phyloP scores from a whole-genome alignment of 2,329 filamentous ascomycete genomes.

The Aureobasidium sp. region DNA sequence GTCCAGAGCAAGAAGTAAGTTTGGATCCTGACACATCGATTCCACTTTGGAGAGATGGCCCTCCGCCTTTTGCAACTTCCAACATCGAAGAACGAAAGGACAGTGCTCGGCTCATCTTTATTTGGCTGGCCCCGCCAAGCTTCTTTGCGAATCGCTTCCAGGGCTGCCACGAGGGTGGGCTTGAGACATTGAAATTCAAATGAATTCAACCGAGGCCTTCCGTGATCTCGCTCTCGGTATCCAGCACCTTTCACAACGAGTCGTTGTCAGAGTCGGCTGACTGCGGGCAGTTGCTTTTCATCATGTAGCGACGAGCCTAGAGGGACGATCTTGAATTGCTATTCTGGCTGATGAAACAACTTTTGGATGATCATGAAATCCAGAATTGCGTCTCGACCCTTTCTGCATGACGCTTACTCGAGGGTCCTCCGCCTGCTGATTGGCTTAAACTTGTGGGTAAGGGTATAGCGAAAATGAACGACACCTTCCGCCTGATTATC shows the following conservation, averaged over 20 bases:
- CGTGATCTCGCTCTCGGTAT: slow-evolving; percentile 5
- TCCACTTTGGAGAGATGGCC: neutral
- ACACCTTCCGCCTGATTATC: neutral
- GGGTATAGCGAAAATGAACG: neutral
- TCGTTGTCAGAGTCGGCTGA: slow-evolving; percentile 7
- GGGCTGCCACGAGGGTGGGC: slow-evolving; percentile 2
- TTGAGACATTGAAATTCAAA: slow-evolving; percentile 6
- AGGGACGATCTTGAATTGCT: neutral
- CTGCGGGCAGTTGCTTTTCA: neutral
- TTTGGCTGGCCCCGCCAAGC: slow-evolving; percentile 11
- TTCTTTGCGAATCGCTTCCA: slow-evolving; percentile 3
- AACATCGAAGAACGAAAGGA: slow-evolving; percentile 9
- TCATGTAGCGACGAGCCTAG: neutral
- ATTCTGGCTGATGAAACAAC: neutral
- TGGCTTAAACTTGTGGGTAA: neutral
- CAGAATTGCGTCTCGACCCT: neutral
- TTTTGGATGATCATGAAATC: neutral
- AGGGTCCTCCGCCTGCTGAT: neutral
- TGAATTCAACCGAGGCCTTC: slow-evolving; percentile 7
- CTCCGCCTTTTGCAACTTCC: slow-evolving; percentile 8
- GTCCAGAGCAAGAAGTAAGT: slow-evolving; percentile 1
- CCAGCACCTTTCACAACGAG: neutral
- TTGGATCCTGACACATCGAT: slow-evolving; percentile 11
- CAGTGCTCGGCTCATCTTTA: slow-evolving; percentile 12
- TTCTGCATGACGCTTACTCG: neutral